phyloP scores from a whole-genome alignment of 2,329 filamentous ascomycete species.

The Curvularia hawaiiensis region DNA sequence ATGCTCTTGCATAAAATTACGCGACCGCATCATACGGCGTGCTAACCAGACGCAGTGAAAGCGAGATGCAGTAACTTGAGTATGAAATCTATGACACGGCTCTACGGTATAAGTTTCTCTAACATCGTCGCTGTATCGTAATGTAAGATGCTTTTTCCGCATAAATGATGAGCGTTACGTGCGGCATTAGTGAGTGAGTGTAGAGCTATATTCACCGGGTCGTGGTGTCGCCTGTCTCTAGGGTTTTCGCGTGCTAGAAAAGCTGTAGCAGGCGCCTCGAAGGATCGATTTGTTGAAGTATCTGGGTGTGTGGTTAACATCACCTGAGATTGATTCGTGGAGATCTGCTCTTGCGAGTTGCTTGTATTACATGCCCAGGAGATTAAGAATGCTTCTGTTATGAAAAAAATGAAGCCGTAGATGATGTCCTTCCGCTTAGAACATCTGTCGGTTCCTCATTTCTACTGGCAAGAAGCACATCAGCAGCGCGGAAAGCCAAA shows the following conservation, averaged over 20 bases:
- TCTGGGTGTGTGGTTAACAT: background rate
- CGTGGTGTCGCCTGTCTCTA: background rate
- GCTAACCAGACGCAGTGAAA: background rate
- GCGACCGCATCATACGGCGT: background rate
- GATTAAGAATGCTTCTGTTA: background rate
- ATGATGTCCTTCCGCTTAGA: constrained; percentile 13
- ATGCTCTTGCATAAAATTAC: background rate
- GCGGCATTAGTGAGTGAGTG: background rate
- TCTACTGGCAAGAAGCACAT: constrained; percentile 40
- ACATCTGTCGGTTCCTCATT: constrained; percentile 41
- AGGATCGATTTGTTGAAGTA: background rate
- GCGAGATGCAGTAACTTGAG: background rate
- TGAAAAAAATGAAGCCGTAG: background rate
- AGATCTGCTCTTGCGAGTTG: no score
- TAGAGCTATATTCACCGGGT: background rate
- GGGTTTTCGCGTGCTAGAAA: background rate
- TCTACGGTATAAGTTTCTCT: background rate
- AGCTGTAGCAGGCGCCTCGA: background rate
- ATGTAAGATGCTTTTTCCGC: background rate
- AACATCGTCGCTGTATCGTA: background rate
- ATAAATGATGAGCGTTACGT: background rate
- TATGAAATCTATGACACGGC: background rate
- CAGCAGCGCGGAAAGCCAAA: constrained; percentile 35
- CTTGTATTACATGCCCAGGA: constrained; percentile 5
- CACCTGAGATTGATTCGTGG: background rate